Evolutionary conservation across 176 grass and related monocot genomes (phyloP).

Genomic region (Rhynchospora pubera): DNA sequence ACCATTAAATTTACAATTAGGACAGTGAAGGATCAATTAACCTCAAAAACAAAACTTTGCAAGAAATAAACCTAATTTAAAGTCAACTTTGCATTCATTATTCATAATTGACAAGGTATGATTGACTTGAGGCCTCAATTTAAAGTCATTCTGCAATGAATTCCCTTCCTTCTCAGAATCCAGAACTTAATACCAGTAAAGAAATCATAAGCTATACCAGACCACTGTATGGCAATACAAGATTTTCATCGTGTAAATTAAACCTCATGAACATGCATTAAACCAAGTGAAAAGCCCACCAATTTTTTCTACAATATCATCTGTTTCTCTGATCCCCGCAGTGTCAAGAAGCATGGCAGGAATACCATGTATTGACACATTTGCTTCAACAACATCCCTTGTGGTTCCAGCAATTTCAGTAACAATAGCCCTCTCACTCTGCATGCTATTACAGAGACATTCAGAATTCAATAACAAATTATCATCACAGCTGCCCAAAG

Average conservation of each 20-base stretch:
- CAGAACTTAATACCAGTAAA: not conserved
- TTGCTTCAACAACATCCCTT: constrained; percentile 87
- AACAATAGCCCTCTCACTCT: constrained; percentile 99
- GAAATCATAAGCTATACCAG: not conserved
- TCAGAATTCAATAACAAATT: constrained; percentile 56
- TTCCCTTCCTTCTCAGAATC: not conserved
- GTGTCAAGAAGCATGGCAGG: constrained; percentile 88
- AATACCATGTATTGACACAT: constrained; percentile 61
- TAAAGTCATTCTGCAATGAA: not conserved
- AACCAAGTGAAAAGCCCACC: constrained; percentile 28
- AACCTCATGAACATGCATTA: not conserved
- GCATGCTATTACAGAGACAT: constrained; percentile 62
- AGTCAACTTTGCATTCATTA: not conserved
- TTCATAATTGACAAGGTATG: not conserved
- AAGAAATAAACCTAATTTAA: not conserved
- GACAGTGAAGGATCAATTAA: not conserved
- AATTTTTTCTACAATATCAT: constrained; percentile 89
- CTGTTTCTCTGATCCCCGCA: constrained; percentile 86
- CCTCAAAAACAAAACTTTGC: not conserved
- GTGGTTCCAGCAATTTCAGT: constrained; percentile 95
- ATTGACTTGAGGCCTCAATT: not conserved
- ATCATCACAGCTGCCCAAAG: not conserved
- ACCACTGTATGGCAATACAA: not conserved
- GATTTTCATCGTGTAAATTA: not conserved
- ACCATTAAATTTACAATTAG: not conserved